Base-by-base conservation (phyloP, 495 filamentous ascomycete species). In the Aspergillus leporis region DNA sequence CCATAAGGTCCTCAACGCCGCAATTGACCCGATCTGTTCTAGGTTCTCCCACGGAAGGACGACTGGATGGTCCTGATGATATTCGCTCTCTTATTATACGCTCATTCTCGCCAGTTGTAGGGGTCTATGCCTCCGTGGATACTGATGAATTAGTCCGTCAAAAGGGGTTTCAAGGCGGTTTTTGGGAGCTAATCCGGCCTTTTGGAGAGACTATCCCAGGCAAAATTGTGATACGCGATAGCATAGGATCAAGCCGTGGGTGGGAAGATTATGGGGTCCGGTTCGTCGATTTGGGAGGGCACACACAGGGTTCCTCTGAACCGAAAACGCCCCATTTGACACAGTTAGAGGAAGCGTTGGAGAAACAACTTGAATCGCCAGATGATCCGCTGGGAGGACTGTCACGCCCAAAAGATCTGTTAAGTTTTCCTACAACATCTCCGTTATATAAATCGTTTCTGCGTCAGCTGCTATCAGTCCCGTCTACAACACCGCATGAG, bases 211-310 rank as follows among this genome's bases (percentile, higher is more conserved):
- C 80, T 38, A 79, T 98, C 0, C 84, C 87, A 34, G 94, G 94
- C 23, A 94, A 92, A 69, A 89, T 98, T 32, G 89, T 89, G 18
- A 87, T 98, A 40, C 80, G 95, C 55, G 95, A 98, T 70, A 96
- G 92, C 62, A 81, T 88, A 58, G 93, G 94, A 10, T 84, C 85
- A 34, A 91, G 92, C 64, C 83, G 81, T 62, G 84, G 83, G 31
- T 95, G 88, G 79, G 94, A 97, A 28, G 92, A 98, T 68, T 98
- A 90, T 74, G 88, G 90, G 2, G 82, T 98, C 51, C 88, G 89
- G 45, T 96, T 98, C 70, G 84, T 88, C 5, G 79, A 84, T 50
- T 81, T 77, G 51, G 70, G 70, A 54, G 68, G 63, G 19, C 61
- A 69, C 32, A 64, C 53, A 48, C 60, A 57, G 47, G 34, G 43